These are phyloP conservation scores for Penicillium verrucosum DNA, from an alignment of 2,329 filamentous ascomycete genomes.

Conservation along the genomic window DNA sequence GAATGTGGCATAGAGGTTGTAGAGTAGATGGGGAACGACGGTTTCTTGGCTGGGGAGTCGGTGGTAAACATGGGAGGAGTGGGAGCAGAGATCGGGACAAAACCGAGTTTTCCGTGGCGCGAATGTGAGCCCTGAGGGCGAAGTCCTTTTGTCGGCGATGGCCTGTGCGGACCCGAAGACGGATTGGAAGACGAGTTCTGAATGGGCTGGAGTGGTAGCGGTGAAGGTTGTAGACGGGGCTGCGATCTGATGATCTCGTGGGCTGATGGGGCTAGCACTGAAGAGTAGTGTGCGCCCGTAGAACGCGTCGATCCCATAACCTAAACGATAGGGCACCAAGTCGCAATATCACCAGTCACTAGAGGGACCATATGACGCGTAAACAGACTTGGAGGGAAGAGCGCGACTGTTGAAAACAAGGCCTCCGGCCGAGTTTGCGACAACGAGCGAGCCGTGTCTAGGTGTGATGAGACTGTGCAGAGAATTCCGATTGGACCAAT, in stretches of 20 bases:
- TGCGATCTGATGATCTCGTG: slow-evolving; percentile 33
- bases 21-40: slow-evolving; percentile 33
- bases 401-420: slow-evolving; percentile 12
- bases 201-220: slow-evolving; percentile 48
- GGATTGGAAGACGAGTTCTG: slow-evolving; percentile 56
- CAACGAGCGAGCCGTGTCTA: slow-evolving; percentile 11
- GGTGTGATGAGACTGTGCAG: slow-evolving; percentile 15
- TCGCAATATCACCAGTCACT: slow-evolving; percentile 15
- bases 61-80: slow-evolving; percentile 44
- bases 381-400: slow-evolving; percentile 7
- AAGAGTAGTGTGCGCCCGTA: slow-evolving; percentile 57
- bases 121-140: slow-evolving; percentile 54
- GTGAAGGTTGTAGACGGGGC: slow-evolving; percentile 51
- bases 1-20: slow-evolving; percentile 41
- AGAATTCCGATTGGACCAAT: slow-evolving; percentile 18
- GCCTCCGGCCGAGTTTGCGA: slow-evolving; percentile 11
- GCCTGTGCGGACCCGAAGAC: slow-evolving; percentile 48
- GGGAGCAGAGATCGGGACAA: slow-evolving; percentile 59
- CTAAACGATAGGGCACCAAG: slow-evolving; percentile 10
- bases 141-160: slow-evolving; percentile 67
- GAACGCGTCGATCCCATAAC: slow-evolving; percentile 42
- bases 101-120: slow-evolving; percentile 57
- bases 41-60: slow-evolving; percentile 49
- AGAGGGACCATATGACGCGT: slow-evolving; percentile 30
- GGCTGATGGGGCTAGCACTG: slow-evolving; percentile 49